These are phyloP conservation scores for Plasmodium reichenowi DNA, from an alignment of 169 alveolate species.

Conservation along the genomic window DNA sequence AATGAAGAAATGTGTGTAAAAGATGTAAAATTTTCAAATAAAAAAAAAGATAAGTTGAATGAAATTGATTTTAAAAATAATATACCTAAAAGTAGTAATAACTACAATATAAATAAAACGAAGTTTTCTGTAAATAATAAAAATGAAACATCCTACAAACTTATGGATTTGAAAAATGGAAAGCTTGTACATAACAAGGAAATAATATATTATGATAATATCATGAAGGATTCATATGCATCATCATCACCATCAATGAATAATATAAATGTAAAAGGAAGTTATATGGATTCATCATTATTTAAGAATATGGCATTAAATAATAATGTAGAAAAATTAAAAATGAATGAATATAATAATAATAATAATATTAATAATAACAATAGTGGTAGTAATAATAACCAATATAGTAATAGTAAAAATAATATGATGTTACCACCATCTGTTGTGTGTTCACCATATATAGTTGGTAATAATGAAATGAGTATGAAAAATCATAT, in stretches of 20 bases:
- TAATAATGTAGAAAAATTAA: conserved; percentile 21
- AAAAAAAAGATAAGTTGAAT: conserved; percentile 49
- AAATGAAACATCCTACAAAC: conserved; percentile 24
- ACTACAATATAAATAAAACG: conserved; percentile 31
- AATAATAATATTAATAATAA: conserved; percentile 9
- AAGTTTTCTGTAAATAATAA: conserved; percentile 15
- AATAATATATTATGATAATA: conserved; percentile 19
- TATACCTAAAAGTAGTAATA: conserved; percentile 7
- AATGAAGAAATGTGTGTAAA: conserved; percentile 40
- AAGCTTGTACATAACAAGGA: conserved; percentile 20
- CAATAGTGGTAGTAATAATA: neutral
- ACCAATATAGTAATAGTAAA: neutral
- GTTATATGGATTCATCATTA: conserved; percentile 12
- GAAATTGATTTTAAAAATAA: conserved; percentile 44
- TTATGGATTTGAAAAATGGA: conserved; percentile 28
- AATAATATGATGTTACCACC: neutral
- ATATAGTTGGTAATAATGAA: neutral
- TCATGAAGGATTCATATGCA: conserved; percentile 16
- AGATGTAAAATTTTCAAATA: conserved; percentile 20
- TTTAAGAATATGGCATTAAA: conserved; percentile 4
- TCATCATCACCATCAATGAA: conserved; percentile 17
- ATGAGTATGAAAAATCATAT: neutral
- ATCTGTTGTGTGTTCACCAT: neutral
- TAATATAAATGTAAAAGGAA: conserved; percentile 25
- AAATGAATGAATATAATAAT: conserved; percentile 15